Percentiles rank a stretch among this genome's conserved stretches.
Evolutionary conservation across 352 stramenopile genomes (phyloP).

Genomic region (Phytophthora pseudosyringae): DNA sequence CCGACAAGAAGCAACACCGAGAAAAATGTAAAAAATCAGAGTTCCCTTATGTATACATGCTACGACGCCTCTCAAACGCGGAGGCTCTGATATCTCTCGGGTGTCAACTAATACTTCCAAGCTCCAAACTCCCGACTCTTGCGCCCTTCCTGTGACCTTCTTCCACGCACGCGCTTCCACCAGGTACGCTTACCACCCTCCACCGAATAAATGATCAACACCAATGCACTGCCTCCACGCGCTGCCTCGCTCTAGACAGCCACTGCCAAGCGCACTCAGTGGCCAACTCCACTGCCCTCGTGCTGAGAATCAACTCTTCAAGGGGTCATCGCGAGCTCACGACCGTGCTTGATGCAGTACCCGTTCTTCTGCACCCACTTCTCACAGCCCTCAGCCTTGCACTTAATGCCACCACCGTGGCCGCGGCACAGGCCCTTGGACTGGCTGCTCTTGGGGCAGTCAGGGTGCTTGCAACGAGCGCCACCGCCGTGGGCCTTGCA

Average conservation of each 20-base stretch:
- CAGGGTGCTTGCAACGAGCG: slow-evolving; percentile 83
- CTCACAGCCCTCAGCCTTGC: slow-evolving; percentile 85
- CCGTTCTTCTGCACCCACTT: slow-evolving; percentile 92
- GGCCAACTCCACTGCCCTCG: slow-evolving; percentile 1
- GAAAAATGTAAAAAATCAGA: slow-evolving; percentile 14
- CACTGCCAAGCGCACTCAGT: slow-evolving; percentile 17
- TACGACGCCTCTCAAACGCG: slow-evolving; percentile 17
- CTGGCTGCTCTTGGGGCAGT: slow-evolving; percentile 88
- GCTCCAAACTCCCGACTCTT: slow-evolving; percentile 30
- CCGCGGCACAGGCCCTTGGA: slow-evolving; percentile 83
- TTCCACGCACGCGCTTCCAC: slow-evolving; percentile 27
- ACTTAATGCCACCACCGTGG: slow-evolving; percentile 87
- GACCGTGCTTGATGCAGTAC: slow-evolving; percentile 90
- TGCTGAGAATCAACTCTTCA: slow-evolving; percentile 36
- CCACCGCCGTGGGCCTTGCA: slow-evolving; percentile 88
- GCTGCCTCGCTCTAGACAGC: slow-evolving; percentile 12
- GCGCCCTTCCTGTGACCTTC: slow-evolving; percentile 19
- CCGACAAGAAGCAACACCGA: not conserved
- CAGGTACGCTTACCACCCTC: slow-evolving; percentile 22
- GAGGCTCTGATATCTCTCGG: slow-evolving; percentile 27
- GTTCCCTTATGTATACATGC: slow-evolving; percentile 35
- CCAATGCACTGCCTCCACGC: slow-evolving; percentile 16
- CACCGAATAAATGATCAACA: slow-evolving; percentile 51
- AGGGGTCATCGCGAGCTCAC: slow-evolving; percentile 69
- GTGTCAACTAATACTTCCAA: slow-evolving; percentile 40